Percentiles rank a stretch among this genome's conserved stretches.
phyloP scores from a whole-genome alignment of 2,329 filamentous ascomycete genomes.

The Cladophialophora chaetospira region DNA sequence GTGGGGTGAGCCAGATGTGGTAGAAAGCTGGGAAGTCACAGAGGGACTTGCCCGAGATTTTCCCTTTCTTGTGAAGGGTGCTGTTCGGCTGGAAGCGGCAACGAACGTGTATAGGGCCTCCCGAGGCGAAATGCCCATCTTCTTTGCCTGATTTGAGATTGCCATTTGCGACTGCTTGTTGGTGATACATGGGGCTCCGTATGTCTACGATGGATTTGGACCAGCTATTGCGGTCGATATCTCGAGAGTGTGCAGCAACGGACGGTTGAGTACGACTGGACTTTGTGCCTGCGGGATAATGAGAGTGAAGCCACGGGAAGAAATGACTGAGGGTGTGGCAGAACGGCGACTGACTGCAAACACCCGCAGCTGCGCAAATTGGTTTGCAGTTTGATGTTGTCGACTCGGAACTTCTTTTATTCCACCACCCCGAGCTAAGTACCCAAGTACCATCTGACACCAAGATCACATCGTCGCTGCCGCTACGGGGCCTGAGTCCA shows the following conservation, averaged over 20 bases:
- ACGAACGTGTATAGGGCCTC: slow-evolving; percentile 41
- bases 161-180: too few relatives aligned
- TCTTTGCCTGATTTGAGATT: slow-evolving; percentile 21
- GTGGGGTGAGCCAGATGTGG: slow-evolving; percentile 43
- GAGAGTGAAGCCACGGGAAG: not conserved
- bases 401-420: not conserved
- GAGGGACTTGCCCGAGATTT: slow-evolving; percentile 42
- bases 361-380: not conserved
- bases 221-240: too few relatives aligned
- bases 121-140: slow-evolving; percentile 38
- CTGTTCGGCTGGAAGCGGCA: slow-evolving; percentile 36
- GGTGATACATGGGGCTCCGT: too few relatives aligned
- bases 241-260: too few relatives aligned
- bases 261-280: too few relatives aligned
- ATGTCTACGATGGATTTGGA: too few relatives aligned
- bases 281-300: too few relatives aligned
- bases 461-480: not conserved
- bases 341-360: not conserved
- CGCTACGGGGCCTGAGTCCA: not conserved
- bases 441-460: not conserved
- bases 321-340: not conserved
- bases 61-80: slow-evolving; percentile 41
- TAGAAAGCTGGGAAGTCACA: slow-evolving; percentile 43
- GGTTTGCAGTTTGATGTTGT: too few relatives aligned
- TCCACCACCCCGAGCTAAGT: not conserved